These are phyloP conservation scores for Pseudogymnoascus sp. DNA, from an alignment of 2,329 filamentous ascomycete species.

Conservation along the genomic window DNA sequence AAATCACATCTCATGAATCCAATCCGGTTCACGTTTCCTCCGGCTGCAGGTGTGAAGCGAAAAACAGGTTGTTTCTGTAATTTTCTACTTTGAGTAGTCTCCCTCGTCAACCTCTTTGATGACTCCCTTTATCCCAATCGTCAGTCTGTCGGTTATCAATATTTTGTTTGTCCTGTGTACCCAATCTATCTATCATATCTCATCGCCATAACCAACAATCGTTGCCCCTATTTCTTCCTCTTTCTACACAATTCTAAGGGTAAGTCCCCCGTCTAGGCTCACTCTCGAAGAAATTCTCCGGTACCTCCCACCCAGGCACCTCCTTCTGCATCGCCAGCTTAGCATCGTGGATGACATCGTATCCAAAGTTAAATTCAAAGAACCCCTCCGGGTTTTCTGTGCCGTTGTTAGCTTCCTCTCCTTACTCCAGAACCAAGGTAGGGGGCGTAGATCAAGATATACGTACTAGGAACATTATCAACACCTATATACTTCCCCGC, in stretches of 20 bases:
- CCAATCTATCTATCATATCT: not conserved
- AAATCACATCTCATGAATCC: not conserved
- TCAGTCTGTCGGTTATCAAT: not conserved
- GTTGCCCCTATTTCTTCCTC: not conserved
- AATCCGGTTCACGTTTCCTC: not conserved
- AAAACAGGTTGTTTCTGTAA: not conserved
- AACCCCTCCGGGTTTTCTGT: slow-evolving; percentile 24
- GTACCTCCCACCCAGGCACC: slow-evolving; percentile 17
- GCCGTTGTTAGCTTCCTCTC: not conserved
- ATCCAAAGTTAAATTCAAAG: slow-evolving; percentile 25
- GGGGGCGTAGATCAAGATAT: not conserved
- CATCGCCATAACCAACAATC: not conserved
- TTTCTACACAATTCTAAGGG: slow-evolving; percentile 8
- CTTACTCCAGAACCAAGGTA: not conserved
- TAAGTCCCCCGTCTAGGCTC: slow-evolving; percentile 17
- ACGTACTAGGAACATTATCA: slow-evolving; percentile 29
- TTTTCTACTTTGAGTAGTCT: not conserved
- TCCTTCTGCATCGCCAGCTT: slow-evolving; percentile 12
- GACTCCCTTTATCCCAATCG: not conserved
- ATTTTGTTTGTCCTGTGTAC: not conserved
- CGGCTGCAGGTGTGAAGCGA: not conserved
- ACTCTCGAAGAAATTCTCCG: slow-evolving; percentile 18
- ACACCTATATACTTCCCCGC: slow-evolving; percentile 23
- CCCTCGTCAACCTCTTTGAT: not conserved
- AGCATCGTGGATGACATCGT: slow-evolving; percentile 21